Evolutionary conservation across 352 stramenopile genomes (phyloP), one percentile per base, ranked within the genome.

Genomic region (Pythium periplocum): DNA sequence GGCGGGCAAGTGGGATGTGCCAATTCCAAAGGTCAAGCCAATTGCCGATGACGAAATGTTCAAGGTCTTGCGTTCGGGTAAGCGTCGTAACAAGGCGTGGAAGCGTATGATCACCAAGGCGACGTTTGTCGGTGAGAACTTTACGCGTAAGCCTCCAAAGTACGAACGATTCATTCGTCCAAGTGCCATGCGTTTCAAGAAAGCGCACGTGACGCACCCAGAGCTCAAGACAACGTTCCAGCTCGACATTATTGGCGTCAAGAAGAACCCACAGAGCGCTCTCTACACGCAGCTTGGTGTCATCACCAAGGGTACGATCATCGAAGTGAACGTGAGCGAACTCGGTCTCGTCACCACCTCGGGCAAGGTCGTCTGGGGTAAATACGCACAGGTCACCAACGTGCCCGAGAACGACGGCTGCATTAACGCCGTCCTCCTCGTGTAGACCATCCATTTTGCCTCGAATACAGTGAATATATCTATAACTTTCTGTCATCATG

Each of bases 41-140:
- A 97, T 99, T 59, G 96, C 97, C n/a, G 98, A 99, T 79, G 96
- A 99, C 69, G 98, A 99, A 78, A 99, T 99, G 96, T 99, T 99
- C 77, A 98, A 99, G 78, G 90, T 99, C 37, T 73, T 99, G 61
- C 85, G 90, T 33, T 98, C 95, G 12, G 97, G 97, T 45, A 99
- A 98, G 64, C 95, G 97, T 34, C 94, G 97, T 65, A 98, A 94
- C 71, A 95, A 93, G 77, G 72, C 80, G 33, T 95, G 84, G 84
- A 93, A 95, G 69, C 80, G 84, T 57, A 95, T 93, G 83, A 91
- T 93, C 64, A 93, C 81, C 47, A 96, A 92, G 66, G 83, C 86
- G 38, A 99, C 97, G 36, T 99, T 99, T 69, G 97, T 99, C n/a
- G 98, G 97, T 48, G 96, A 99, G 51, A 97, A 96, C 67, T 99